Evolutionary conservation across 495 filamentous ascomycete genomes (phyloP).

Genomic region (Entonaema liquescens): DNA sequence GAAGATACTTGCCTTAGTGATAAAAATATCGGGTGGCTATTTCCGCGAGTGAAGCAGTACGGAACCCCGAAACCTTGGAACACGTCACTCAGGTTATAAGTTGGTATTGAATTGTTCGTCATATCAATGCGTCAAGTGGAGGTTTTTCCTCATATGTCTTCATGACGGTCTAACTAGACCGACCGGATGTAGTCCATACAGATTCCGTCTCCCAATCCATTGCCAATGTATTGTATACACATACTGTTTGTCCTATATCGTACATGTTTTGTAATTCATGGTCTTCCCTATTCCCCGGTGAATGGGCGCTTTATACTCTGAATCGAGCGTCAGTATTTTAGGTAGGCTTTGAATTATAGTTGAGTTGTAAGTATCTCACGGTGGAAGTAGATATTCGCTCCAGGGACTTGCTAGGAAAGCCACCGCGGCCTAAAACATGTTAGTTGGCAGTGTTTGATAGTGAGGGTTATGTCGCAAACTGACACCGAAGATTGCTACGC

Average conservation of each 20-base stretch:
- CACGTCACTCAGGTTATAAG: neutral
- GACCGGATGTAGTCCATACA: constrained; percentile 5
- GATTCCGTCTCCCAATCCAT: constrained; percentile 15
- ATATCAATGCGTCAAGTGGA: constrained; percentile 26
- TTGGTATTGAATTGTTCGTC: constrained; percentile 7
- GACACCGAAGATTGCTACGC: constrained; percentile 77
- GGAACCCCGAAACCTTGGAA: neutral
- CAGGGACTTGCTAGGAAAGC: constrained; percentile 78
- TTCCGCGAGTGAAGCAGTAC: neutral
- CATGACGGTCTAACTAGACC: constrained; percentile 8
- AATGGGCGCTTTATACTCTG: constrained; percentile 19
- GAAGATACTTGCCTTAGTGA: neutral
- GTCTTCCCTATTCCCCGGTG: neutral
- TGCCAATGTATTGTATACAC: constrained; percentile 7
- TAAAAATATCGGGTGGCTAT: neutral
- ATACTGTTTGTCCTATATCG: constrained; percentile 16
- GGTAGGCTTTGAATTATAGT: neutral
- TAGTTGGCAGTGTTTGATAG: neutral
- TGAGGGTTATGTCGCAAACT: constrained; percentile 42
- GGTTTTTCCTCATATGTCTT: constrained; percentile 15
- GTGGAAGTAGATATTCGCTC: constrained; percentile 77
- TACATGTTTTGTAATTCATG: constrained; percentile 14
- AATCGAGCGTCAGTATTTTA: constrained; percentile 5
- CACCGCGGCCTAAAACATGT: constrained; percentile 66
- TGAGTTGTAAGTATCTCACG: constrained; percentile 53